Conservation (phyloP, 192 early-diverging fungal genomes). For the Chytriomyces confervae region DNA sequence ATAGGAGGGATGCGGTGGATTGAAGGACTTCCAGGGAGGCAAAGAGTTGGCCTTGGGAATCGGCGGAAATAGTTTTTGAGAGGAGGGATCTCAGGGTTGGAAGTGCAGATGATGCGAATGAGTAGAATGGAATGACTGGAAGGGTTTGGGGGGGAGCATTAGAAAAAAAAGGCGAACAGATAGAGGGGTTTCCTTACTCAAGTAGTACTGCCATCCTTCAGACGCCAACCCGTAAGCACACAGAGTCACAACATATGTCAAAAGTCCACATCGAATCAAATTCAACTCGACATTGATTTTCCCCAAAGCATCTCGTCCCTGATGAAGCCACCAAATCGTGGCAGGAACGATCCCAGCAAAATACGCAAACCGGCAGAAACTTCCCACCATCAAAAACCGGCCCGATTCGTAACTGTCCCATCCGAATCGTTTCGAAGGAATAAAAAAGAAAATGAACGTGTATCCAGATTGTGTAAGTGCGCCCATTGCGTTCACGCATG, state of each 20-base stretch:
- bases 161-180: neutral
- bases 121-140: conserved; percentile 39
- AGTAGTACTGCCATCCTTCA: conserved; percentile 45
- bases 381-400: conserved; percentile 41
- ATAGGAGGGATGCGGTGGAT: conserved; percentile 7
- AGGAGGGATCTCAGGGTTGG: conserved; percentile 50
- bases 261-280: conserved; percentile 36
- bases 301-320: neutral
- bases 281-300: conserved; percentile 22
- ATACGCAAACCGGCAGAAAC: conserved; percentile 42
- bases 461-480: conserved; percentile 28
- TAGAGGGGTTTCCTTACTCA: neutral
- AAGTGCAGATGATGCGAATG: conserved; percentile 41
- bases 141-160: neutral
- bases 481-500: conserved; percentile 34
- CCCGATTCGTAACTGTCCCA: conserved; percentile 53
- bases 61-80: conserved; percentile 38
- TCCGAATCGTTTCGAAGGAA: conserved; percentile 44
- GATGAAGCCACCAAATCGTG: conserved; percentile 8
- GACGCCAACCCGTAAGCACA: conserved; percentile 28
- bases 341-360: conserved; percentile 43
- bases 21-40: conserved; percentile 29
- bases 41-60: conserved; percentile 44
- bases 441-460: conserved; percentile 47
- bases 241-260: conserved; percentile 30